A percentile compares a stretch with the other conserved stretches of the same genome.
Evolutionary conservation across 257 asterid genomes (phyloP).

Genomic region (Solanum verrucosum): DNA sequence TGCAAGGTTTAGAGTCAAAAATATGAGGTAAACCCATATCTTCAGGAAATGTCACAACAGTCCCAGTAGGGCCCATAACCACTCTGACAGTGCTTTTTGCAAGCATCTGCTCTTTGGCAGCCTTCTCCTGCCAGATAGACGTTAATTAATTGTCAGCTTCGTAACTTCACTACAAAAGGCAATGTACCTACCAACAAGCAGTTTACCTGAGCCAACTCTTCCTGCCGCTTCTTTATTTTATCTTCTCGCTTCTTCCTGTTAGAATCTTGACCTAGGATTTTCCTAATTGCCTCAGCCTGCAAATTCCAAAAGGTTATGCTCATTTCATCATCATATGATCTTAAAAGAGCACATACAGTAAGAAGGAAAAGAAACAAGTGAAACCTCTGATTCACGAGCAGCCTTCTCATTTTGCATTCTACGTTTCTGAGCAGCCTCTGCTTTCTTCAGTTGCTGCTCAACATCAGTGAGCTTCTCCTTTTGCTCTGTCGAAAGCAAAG

Average conservation of each 20-base stretch:
- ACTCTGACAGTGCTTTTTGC: constrained; percentile 62
- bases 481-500: constrained; percentile 23
- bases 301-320: background rate
- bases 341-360: background rate
- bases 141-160: background rate
- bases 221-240: constrained; percentile 80
- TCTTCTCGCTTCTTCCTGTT: constrained; percentile 93
- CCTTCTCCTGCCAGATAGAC: constrained; percentile 48
- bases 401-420: constrained; percentile 41
- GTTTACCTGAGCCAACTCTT: constrained; percentile 86
- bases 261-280: constrained; percentile 94
- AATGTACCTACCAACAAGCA: background rate
- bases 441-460: constrained; percentile 41
- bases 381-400: constrained; percentile 36
- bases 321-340: background rate
- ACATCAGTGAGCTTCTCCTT: constrained; percentile 37
- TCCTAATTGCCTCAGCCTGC: constrained; percentile 70
- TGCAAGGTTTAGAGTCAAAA: constrained; percentile 43
- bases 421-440: constrained; percentile 42
- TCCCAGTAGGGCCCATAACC: constrained; percentile 78
- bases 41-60: constrained; percentile 68
- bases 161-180: background rate
- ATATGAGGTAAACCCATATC: constrained; percentile 78
- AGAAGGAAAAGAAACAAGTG: background rate
- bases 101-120: constrained; percentile 51